Base-by-base conservation (phyloP, 306 rosid species). In the Cucumis cinereus region DNA sequence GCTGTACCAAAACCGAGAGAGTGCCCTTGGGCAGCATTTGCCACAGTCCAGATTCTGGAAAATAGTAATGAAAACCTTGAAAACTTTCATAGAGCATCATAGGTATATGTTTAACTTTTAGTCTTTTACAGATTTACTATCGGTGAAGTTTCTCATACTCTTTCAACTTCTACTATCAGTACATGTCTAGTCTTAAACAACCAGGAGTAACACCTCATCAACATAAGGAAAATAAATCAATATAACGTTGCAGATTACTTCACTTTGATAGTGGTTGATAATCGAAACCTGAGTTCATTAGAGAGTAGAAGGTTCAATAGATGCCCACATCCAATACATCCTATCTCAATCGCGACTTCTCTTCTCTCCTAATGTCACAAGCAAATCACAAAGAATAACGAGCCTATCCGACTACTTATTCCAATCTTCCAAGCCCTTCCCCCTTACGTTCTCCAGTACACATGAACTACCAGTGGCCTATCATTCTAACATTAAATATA, bases 11-110 rank as follows among this genome's bases (percentile, higher is more conserved):
- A 67, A 94, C 87, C n/a, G 95, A 88, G 24, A 81, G 78, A 75
- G 90, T 82, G 77, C 96, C 97, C 47, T 77, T 80, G 15, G 97
- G 93, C 70, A 90, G 81, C 75, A 91, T 82, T 63, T 90, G 84
- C 90, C 85, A 85, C 43, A 91, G 90, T 77, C 82, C 96, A 79
- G 91, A 87, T 86, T 87, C 97, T 94, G 88, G 87, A 80, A 67
- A 72, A 74, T 40, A 59, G 40, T 75, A 8, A 6, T 0, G 16
- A 75, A 75, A 58, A 40, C 5, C 54, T 35, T 35, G 36, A 75
- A 56, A 75, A 22, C 16, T 41, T 40, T 22, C 16, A 55, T n/a
- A 54, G 14, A 54, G 36, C 26, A 53, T 35, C 50, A 19, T 35
- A 19, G 50, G 50, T 28, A 49, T 71, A 22, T 28, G 7, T 47